These are phyloP conservation scores for Pleurotus cornucopiae DNA, from an alignment of 768 basidiomycete species.

Conservation along the genomic window DNA sequence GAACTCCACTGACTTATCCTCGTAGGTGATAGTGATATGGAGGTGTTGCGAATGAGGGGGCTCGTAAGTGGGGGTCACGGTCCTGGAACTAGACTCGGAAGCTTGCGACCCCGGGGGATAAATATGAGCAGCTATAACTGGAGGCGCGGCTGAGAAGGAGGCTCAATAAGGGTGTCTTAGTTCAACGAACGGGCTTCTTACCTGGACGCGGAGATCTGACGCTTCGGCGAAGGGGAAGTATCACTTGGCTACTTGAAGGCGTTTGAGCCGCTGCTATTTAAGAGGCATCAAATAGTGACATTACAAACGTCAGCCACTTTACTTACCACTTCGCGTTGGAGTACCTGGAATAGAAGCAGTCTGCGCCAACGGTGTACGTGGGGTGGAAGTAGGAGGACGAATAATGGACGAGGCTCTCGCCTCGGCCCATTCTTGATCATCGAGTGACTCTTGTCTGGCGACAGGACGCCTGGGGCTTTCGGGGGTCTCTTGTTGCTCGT, in stretches of 20 bases:
- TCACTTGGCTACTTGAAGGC: no score
- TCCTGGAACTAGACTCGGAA: background rate
- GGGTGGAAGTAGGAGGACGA: background rate
- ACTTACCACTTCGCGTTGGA: no score
- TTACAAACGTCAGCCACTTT: no score
- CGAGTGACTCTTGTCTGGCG: constrained; percentile 2
- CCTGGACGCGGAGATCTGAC: background rate
- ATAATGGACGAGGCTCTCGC: background rate
- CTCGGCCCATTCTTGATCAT: constrained; percentile 3
- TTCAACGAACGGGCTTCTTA: background rate
- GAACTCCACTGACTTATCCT: constrained; percentile 26
- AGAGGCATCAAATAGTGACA: no score
- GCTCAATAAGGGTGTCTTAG: background rate
- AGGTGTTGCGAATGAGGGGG: constrained; percentile 20
- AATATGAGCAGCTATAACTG: background rate
- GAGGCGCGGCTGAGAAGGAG: background rate
- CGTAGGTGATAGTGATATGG: constrained; percentile 23
- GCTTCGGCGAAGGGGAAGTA: background rate
- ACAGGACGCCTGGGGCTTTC: background rate
- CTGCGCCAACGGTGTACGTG: background rate
- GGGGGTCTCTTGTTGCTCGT: background rate
- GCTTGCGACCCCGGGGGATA: background rate
- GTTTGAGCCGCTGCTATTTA: no score
- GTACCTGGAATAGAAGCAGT: no score
- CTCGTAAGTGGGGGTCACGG: background rate